Evolutionary conservation across 768 basidiomycete genomes (phyloP).

Genomic region (Russula compacta): DNA sequence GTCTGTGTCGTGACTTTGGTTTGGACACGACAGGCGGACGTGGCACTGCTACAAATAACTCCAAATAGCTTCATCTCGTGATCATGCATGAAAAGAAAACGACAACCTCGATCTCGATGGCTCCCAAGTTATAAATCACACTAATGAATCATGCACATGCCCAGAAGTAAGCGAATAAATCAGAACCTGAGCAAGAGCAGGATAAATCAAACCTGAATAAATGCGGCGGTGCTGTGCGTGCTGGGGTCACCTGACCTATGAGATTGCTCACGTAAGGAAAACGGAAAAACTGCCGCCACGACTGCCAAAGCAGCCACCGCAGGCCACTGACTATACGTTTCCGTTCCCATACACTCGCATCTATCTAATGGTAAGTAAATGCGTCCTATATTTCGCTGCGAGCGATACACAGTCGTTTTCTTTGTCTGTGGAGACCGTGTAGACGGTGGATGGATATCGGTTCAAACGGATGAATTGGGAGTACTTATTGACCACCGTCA

Average conservation of each 20-base stretch:
- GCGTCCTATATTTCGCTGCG: background rate
- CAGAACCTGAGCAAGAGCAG: no score
- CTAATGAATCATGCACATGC: no score
- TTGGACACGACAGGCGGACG: background rate
- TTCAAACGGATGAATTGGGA: background rate
- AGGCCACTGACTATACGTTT: no score
- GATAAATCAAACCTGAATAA: no score
- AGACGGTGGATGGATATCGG: constrained; percentile 3
- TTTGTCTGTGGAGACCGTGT: background rate
- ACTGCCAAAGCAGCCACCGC: background rate
- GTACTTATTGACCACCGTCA: background rate
- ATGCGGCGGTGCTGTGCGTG: no score
- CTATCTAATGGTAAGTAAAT: constrained; percentile 2
- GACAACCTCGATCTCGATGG: no score
- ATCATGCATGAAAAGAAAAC: background rate
- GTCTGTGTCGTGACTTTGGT: background rate
- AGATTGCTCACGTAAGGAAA: no score
- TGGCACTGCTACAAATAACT: constrained; percentile 18
- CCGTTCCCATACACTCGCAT: no score
- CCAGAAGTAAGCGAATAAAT: no score
- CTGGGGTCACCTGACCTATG: no score
- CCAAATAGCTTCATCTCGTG: constrained; percentile 4
- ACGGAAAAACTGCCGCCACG: no score
- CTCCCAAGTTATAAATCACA: no score
- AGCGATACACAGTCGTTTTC: background rate